Base-by-base conservation (phyloP, 306 rosid genomes). In the Dalbergia cultrata region DNA sequence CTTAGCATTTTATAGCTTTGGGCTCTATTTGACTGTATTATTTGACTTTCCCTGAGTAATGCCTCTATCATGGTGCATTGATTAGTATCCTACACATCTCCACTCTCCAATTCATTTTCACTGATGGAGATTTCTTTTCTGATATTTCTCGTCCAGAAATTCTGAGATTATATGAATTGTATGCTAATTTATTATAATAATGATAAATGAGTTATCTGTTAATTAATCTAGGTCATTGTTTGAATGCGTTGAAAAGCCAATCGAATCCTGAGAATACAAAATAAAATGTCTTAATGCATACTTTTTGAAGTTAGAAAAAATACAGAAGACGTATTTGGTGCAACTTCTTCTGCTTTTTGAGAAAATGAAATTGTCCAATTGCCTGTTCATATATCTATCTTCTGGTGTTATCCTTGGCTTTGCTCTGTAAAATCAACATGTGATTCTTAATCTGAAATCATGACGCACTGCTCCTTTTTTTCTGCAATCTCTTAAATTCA, bases 81-180 rank as follows among this genome's bases (percentile, higher is more conserved):
- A n/a, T 60, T 21, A 37, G 26, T 45, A 58, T 44, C 19, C 57
- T 77, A 18, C 39, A 50, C 18, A 52, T 76, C 31, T 66, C 44
- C 66, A 22, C 67, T 14, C 22, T 41, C 67, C 56, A 33, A 41
- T 68, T 78, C 69, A 78, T 68, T 58, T 57, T 56, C 67, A 13
- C 26, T 53, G 69, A 59, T 68, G 61, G 62, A 69, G 59, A 19
- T 45, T 43, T 47, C 71, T 47, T 58, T 71, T 60, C 22, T 52
- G 66, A 70, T 19, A 9, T 71, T 72, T 72, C 57, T 72, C 52
- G 9, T 62, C 47, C 52, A 63, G 73, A 41, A 39, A 53, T 69
- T 57, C 9, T 31, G 8, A 39, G 50, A 33, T 79, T 67, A 52
- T 18, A 39, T 67, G 67, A 77, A 61, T 77, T 16, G 41, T 69